Base-by-base conservation (phyloP, 352 stramenopile genomes). In the Phytophthora fragariaefolia region DNA sequence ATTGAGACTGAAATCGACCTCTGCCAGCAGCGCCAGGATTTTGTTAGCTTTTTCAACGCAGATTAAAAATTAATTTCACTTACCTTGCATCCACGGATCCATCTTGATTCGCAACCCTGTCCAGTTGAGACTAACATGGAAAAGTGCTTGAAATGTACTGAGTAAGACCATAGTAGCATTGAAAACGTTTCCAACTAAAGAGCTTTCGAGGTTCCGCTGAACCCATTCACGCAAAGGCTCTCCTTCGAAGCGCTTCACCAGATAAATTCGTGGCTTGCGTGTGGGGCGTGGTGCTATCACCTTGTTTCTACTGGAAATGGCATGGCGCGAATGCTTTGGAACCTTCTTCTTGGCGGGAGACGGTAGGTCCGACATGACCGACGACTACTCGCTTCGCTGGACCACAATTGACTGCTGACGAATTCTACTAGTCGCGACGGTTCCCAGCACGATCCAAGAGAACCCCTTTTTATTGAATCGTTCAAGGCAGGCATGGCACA, bases 171-270 rank as follows among this genome's bases (percentile, higher is more conserved):
- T 87, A 6, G 69, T 48, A 2, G 62, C 34, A 15, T 83, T 71
- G 23, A 85, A 65, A 30, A 74, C 32, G 48, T 58, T 87, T 13
- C 77, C 83, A 5, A 70, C 75, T 10, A 80, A 77, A 26, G 83
- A 89, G 30, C 84, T 85, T 63, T 92, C 82, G 9, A 92, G 78
- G 46, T 90, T 94, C 40, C 86, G 82, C 26, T 91, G 82, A 47
- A 90, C 71, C 80, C 82, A 94, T 43, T 89, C 79, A 17, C 81
- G 83, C 13, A 86, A 47, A 2, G 66, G 65, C 52, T 94, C 86
- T 13, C 73, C 84, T 1, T 68, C 63, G 23, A 72, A 66, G 28
- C 76, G 69, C 26, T 65, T 46, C 40, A 77, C 69, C 27, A 86
- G 67, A 56, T 76, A 71, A 6, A 75, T 57, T 17, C 67, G 79